Base-by-base conservation (phyloP, 345 rosid species). In the Lumnitzera racemosa region DNA sequence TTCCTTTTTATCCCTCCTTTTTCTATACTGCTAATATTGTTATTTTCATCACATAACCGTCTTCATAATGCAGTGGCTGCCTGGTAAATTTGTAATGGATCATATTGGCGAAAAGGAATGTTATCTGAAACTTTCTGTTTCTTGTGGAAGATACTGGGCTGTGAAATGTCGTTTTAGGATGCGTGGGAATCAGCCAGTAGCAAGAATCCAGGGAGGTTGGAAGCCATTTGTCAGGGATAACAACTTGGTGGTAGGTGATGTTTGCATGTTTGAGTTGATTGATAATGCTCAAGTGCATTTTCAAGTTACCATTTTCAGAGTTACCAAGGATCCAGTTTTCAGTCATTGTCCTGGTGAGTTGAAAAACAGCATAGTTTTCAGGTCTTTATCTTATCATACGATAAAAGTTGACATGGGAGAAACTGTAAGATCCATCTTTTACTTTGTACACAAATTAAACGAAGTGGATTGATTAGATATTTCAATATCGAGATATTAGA, bases 181-280 rank as follows among this genome's bases (percentile, higher is more conserved):
- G 13, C 11, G 12, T 16, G 13, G 27, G 16, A 10, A 7, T 20
- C 5, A 53, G 27, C 23, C 14, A 23, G 27, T 6, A 6, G 56
- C 56, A 23, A 53, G 27, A 23, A 11, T 53, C 13, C 13, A 29
- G 4, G 11, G 9, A 36, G 49, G 60, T 31, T 59, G 64, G 70
- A 54, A 12, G 24, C 24, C 14, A 16, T 67, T 59, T 54, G 59
- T 9, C 20, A 10, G 11, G 3, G 52, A 54, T 17, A 61, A 49
- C 41, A n/a, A 15, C 13, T 54, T 61, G 61, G 29, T 12, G 55
- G 57, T 55, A 20, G 20, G 20, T 20, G 20, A 20, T 20, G 20
- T 20, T 20, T 20, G 20, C 20, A 20, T 20, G 20, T 67, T 67
- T 53, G 64, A 54, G 49, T 41, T 67, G 47, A 47, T 53, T 47